Percentiles rank a stretch among this genome's conserved stretches.
Conservation (phyloP, 805 yeast species). For the Diddensiella transvaalensis region DNA sequence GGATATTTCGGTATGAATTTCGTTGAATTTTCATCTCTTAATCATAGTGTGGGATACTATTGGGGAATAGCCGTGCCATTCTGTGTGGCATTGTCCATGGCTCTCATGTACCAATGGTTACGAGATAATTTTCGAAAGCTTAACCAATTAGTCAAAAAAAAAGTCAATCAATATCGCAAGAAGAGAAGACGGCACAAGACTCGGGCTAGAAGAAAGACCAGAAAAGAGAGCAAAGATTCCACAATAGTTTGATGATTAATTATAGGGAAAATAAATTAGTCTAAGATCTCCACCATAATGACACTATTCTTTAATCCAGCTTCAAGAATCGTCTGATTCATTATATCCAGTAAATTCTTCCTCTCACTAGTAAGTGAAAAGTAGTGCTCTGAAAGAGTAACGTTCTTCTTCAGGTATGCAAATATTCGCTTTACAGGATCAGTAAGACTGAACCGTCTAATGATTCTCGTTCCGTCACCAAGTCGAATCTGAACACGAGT, state of each 20-base stretch:
- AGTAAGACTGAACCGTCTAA: conserved; percentile 58
- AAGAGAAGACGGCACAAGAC: not conserved
- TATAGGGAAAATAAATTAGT: conserved; percentile 8
- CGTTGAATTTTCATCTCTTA: conserved; percentile 39
- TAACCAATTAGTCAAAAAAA: conserved; percentile 5
- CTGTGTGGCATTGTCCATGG: conserved; percentile 27
- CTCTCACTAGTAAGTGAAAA: conserved; percentile 61
- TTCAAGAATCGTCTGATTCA: conserved; percentile 59
- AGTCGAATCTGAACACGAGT: conserved; percentile 86
- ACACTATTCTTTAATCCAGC: conserved; percentile 84
- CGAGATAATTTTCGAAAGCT: conserved; percentile 16
- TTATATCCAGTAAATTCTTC: conserved; percentile 49
- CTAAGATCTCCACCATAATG: conserved; percentile 55
- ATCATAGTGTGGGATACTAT: conserved; percentile 40
- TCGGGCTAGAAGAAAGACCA: not conserved
- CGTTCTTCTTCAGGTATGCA: conserved; percentile 60
- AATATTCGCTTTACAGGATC: conserved; percentile 62
- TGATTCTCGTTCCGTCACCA: conserved; percentile 79
- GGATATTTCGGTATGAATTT: conserved; percentile 63
- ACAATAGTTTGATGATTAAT: not conserved
- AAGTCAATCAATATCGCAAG: not conserved
- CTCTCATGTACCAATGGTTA: conserved; percentile 30
- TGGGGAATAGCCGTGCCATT: conserved; percentile 47
- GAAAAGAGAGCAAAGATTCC: not conserved
- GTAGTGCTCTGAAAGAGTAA: conserved; percentile 42